Evolutionary conservation across 805 yeast genomes (phyloP), one percentile per base, ranked within the genome.

Genomic region (Sungouiozyma ichnusensis): DNA sequence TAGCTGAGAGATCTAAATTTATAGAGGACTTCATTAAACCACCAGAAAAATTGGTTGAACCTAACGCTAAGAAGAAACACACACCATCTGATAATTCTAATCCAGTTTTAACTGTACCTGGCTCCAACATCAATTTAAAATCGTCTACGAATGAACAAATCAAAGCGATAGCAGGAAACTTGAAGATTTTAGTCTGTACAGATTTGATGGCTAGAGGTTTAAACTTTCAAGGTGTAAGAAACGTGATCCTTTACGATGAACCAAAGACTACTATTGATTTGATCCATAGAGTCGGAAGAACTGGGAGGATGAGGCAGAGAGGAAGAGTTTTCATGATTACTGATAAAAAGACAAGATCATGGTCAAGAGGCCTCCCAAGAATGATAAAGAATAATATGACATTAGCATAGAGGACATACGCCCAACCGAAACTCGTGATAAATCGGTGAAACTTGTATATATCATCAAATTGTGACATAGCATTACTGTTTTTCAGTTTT

Each of bases 261-360:
- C 98, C 98, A 4, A 73, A 74, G 41, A 79, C 82, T 14, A 76
- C 96, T 0, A 79, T 85, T 16, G 97, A 90, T 62, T 67, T 90
- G 45, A 77, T 90, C 16, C 97, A 90, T 59, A 69, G 98, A 47
- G 81, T 85, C 1, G 98, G 98, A 1, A 75, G 98, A 64, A 90
- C 97, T 0, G 97, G 96, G 2, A 68, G 98, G 58, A 80, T 88
- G 83, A 84, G 82, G 36, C 86, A 81, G 54, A 71, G 81, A 32
- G 98, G 98, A 13, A 72, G 95, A 46, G 96, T 85, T 2, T 81
- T 86, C 48, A 67, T 92, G 54, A 76, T 90, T 40, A 80, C 81
- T 20, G 81, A 79, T 47, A 78, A 79, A 47, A 62, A 70, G 38
- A 70, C 74, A n/a, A 80, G 81, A 51, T 71, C 83, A 3, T 86